Evolutionary conservation across 306 rosid genomes (phyloP).

Genomic region (Inga laurina): DNA sequence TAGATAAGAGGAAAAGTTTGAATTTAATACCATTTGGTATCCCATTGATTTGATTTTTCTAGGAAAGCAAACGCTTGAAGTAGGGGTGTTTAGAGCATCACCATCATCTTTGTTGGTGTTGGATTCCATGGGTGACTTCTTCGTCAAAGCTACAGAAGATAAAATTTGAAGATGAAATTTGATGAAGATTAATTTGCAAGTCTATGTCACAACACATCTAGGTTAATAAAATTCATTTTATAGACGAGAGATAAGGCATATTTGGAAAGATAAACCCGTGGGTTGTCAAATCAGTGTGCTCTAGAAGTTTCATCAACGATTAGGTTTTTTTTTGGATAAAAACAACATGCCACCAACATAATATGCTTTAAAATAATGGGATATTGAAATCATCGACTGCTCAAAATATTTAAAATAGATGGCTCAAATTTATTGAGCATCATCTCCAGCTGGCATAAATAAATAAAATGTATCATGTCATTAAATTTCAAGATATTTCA

Average conservation of each 20-base stretch:
- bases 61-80: background rate
- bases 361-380: background rate
- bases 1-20: background rate
- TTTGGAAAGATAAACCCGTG: background rate
- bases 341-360: background rate
- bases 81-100: background rate
- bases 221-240: too few relatives aligned
- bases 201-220: background rate
- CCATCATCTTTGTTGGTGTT: background rate
- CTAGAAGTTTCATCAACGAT: background rate
- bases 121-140: background rate
- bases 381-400: background rate
- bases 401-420: too few relatives aligned
- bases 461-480: too few relatives aligned
- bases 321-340: background rate
- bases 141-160: background rate
- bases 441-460: too few relatives aligned
- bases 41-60: background rate
- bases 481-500: too few relatives aligned
- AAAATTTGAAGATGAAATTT: background rate
- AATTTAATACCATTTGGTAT: background rate
- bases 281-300: background rate
- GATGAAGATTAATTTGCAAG: background rate
- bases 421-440: too few relatives aligned
- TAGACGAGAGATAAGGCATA: background rate